Percentiles rank a stretch among this genome's conserved stretches.
phyloP scores from a whole-genome alignment of 257 asterid genomes.

The Linaria vulgaris region DNA sequence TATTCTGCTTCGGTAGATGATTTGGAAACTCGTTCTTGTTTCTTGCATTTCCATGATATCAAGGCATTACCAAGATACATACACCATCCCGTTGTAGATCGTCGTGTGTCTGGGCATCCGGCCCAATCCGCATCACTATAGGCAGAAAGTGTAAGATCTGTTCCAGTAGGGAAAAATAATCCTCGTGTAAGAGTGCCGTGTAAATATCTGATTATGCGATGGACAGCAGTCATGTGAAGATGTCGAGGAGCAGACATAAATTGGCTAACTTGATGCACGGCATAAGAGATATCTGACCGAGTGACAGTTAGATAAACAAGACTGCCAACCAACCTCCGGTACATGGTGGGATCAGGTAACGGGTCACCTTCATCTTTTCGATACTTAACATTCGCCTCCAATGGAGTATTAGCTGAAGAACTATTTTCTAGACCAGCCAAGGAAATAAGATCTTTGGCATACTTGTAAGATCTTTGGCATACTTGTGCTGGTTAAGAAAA shows the following conservation, averaged over 20 bases:
- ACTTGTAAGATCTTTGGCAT: background rate
- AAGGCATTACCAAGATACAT: background rate
- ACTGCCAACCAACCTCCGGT: too few relatives aligned
- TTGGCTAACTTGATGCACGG: too few relatives aligned
- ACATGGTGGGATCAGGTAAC: too few relatives aligned
- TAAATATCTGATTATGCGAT: background rate
- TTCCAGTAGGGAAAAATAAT: too few relatives aligned
- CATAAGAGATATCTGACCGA: too few relatives aligned
- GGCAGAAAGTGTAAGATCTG: too few relatives aligned
- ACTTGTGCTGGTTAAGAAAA: background rate
- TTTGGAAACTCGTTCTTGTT: background rate
- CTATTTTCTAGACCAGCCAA: background rate
- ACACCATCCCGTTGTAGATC: background rate
- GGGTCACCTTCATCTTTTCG: too few relatives aligned
- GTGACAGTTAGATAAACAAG: too few relatives aligned
- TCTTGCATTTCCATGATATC: background rate
- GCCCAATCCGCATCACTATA: background rate
- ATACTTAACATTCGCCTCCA: background rate
- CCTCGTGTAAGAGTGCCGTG: background rate
- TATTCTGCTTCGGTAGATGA: too few relatives aligned
- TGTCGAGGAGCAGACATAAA: background rate
- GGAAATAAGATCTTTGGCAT: background rate
- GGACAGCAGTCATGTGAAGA: background rate
- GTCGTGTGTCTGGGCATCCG: too few relatives aligned
- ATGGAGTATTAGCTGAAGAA: background rate